Evolutionary conservation across 345 rosid genomes (phyloP), one percentile per base, ranked within the genome.

Genomic region (Salix caprea): DNA sequence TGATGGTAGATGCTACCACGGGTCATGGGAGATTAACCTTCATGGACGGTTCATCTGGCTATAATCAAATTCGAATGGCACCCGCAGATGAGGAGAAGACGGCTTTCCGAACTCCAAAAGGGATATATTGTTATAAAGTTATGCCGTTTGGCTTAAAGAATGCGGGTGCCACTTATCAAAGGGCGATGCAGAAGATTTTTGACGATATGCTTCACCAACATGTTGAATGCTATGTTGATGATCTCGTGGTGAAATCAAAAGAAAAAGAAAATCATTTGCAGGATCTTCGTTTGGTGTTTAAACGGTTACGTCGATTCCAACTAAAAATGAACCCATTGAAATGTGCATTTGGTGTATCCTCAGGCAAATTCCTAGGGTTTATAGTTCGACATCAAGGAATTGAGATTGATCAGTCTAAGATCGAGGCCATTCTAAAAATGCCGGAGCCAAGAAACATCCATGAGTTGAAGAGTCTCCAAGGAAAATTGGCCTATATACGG

Each of bases 211-310:
- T 78, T 0, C 23, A 67, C 3, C 42, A 78, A 15, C 6, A 36
- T 2, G 42, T 79, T 6, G 82, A 79, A 36, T 74, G 67, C 2
- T 79, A 79, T 21, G 37, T 67, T 3, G 64, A 73, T 42, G 67
- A 78, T 2, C 9, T 62, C 8, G 65, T 76, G 9, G 69, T 70
- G 1, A 40, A 58, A 23, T 21, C 40, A 1, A 50, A 34, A 13
- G 42, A 7, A 7, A 9, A 9, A 0, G 15, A 39, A 1, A 26
- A 50, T 6, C 72, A 78, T n/a, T 6, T 65, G 0, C 3, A 48
- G 3, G 56, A 71, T 4, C 44, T 65, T 4, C 6, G 34, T 15
- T 4, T 3, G 1, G 32, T 72, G 1, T 77, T 77, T 23, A 52
- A 77, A 13, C 1, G 80, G 5, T n/a, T 77, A 9, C 0, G 70